Evolutionary conservation across 2,329 filamentous ascomycete species (phyloP), one percentile per base, ranked within the genome.

Genomic region (Clonostachys chloroleuca): DNA sequence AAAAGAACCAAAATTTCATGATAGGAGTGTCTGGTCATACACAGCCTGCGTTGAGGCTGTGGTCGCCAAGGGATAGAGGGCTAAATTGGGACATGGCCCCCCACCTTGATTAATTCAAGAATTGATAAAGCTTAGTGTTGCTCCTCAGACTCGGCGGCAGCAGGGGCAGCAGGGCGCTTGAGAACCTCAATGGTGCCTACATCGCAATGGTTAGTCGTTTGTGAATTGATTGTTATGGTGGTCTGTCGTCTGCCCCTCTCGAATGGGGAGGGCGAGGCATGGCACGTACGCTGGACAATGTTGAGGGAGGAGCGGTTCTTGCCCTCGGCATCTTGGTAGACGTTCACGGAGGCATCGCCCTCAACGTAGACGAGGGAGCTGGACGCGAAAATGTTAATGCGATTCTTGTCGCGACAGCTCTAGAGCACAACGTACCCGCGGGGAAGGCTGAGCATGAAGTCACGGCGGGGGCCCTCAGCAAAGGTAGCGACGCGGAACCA

Each of bases 401-500:
- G 24, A 30, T 10, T 30, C 24, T 30, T 30, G 24, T 30, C 10
- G 24, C 24, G 24, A 12, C 37, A 12, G n/a, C n/a, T n/a, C 37
- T n/a, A 42, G 43, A 43, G 37, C 9, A 43, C 48, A 50, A 80
- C 88, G 65, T 71, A 96, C 89, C 92, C 92, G 76, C 96, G 97
- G 47, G 83, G 82, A 67, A 96, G 68, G 59, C 69, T 74, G 61
- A 88, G 70, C 56, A 96, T 64, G 60, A 80, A 86, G 52, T 96
- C 88, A 60, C 85, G 84, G 63, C 79, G 75, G 44, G 78, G 68
- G 12, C 86, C 88, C 54, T 89, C 83, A 13, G 73, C 71, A 64
- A 97, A 97, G 70, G 77, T 83, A 34, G 83, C 75, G 47, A 97
- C 75, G 49, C 77, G 78, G 78, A 95, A 97, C 87, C 88, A 97